Base-by-base conservation (phyloP, 352 stramenopile species). In the Phytopythium montanum region DNA sequence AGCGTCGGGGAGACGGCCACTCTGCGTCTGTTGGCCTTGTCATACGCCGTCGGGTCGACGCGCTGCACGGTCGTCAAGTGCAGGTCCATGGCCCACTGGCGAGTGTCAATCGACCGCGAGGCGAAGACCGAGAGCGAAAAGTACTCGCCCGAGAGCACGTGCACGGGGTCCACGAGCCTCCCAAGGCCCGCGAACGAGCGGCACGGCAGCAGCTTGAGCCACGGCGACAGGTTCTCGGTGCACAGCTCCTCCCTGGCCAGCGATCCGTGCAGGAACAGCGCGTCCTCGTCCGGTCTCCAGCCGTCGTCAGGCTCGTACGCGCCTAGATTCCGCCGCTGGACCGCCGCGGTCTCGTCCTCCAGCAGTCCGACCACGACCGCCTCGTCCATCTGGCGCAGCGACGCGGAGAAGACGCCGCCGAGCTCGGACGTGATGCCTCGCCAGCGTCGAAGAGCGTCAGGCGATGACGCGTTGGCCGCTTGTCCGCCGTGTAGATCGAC, bases 131-230 rank as follows among this genome's bases (percentile, higher is more conserved):
- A 85, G 7, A 92, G 53, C 55, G 79, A 77, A 23, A 88, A 46
- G 60, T 88, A 90, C 56, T 92, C 80, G 14, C 79, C 75, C 1
- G 80, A 90, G n/a, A 94, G 64, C 7, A 85, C 62, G 25, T 79
- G 72, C 45, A 92, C 88, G 0, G 87, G 87, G 44, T 90, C 78
- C 45, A 96, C 75, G 5, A 95, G 77, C 46, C 61, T 58, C 5
- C 83, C 85, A 2, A 96, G 69, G 2, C 87, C 84, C 1, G 73
- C 60, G 29, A 88, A 65, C 7, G 72, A 62, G 18, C 87, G 79
- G 51, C 85, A 96, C 16, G 88, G 88, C 26, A 95, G 71, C 69
- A 96, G 82, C 68, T 95, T 95, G 56, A 96, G 77, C 85, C 84
- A 95, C 25, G 88, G 85, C 48, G 85, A 90, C 36, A 96, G 72